phyloP scores from a whole-genome alignment of 2,329 filamentous ascomycete genomes.

The Cladophialophora bantiana region DNA sequence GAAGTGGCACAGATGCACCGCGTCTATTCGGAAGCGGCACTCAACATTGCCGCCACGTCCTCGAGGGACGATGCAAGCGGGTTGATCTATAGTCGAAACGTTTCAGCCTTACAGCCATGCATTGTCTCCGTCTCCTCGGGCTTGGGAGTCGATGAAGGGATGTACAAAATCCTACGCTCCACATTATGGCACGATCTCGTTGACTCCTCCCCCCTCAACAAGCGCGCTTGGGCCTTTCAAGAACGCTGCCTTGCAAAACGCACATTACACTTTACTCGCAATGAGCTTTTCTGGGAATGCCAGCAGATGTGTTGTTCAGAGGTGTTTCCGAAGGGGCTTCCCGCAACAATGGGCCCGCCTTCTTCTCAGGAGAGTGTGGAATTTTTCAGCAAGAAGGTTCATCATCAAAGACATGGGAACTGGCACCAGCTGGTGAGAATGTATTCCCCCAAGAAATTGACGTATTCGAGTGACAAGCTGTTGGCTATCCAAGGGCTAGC shows the following conservation, averaged over 20 bases:
- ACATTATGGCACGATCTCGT: conserved; percentile 41
- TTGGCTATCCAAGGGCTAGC: conserved; percentile 39
- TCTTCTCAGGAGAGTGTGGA: conserved; percentile 31
- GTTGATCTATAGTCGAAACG: conserved; percentile 39
- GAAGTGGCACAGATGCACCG: conserved; percentile 39
- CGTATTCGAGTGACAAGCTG: conserved; percentile 40
- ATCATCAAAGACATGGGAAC: conserved; percentile 40
- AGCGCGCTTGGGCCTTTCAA: conserved; percentile 41
- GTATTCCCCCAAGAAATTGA: conserved; percentile 39
- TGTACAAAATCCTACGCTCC: conserved; percentile 40
- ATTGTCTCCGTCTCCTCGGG: conserved; percentile 35
- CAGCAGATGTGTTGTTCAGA: conserved; percentile 41
- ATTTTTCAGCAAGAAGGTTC: conserved; percentile 39
- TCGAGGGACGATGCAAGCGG: conserved; percentile 38
- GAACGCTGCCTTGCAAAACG: conserved; percentile 42
- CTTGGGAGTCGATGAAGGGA: conserved; percentile 37
- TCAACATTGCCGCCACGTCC: conserved; percentile 40
- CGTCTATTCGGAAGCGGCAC: conserved; percentile 38
- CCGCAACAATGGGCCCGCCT: conserved; percentile 36
- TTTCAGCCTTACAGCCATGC: conserved; percentile 37
- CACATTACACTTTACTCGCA: conserved; percentile 42
- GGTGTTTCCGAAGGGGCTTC: conserved; percentile 41
- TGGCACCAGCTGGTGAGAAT: conserved; percentile 41
- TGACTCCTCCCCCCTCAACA: conserved; percentile 37
- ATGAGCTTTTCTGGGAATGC: conserved; percentile 44